Conservation (phyloP, 306 rosid genomes). For the Trifolium dubium region DNA sequence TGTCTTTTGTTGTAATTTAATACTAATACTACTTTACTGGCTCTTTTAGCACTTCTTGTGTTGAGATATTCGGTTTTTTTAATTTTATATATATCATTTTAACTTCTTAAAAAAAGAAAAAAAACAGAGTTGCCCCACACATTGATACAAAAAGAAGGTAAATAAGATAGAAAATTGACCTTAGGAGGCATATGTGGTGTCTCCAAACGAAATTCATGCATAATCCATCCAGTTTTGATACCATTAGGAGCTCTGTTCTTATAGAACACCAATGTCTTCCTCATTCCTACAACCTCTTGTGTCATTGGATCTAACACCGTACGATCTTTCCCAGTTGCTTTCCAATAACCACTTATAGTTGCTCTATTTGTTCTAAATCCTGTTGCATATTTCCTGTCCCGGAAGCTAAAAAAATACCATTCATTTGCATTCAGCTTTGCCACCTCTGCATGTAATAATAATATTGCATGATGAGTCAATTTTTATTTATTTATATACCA, state of each 20-base stretch:
- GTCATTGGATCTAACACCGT: conserved; percentile 69
- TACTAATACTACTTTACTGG: no score
- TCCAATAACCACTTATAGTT: conserved; percentile 86
- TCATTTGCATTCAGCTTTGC: conserved; percentile 90
- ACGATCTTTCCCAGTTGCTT: conserved; percentile 97
- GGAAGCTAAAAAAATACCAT: conserved; percentile 96
- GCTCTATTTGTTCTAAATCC: conserved; percentile 91
- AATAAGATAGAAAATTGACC: conserved; percentile 47
- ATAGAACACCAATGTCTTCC: conserved; percentile 94
- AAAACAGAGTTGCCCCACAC: no score
- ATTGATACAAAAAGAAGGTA: no score
- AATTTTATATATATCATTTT: no score
- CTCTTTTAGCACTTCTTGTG: no score
- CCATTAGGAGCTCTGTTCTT: conserved; percentile 95
- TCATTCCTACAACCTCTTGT: conserved; percentile 84
- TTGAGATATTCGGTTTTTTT: no score
- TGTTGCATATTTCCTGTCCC: conserved; percentile 94
- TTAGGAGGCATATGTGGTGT: conserved; percentile 98
- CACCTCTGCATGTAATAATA: conserved; percentile 63
- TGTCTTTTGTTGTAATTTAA: no score
- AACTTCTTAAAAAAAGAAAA: no score
- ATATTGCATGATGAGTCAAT: neutral
- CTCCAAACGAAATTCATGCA: conserved; percentile 98
- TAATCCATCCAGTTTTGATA: conserved; percentile 93
- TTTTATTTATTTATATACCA: neutral